Conservation (phyloP, 1,284 basidiomycete species). For the Irpex lacteus region DNA sequence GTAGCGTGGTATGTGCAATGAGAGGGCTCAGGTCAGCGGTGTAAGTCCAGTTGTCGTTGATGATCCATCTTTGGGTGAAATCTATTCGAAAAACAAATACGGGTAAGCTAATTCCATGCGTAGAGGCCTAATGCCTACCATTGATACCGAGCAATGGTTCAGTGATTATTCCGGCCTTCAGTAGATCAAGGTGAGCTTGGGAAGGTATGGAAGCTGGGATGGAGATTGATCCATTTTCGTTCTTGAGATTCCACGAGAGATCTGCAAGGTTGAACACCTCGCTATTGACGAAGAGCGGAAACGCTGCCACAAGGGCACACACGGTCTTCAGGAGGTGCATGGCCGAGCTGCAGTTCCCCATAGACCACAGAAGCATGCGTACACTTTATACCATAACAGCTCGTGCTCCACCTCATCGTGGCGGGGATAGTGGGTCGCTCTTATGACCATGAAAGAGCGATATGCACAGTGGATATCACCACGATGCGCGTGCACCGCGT, state of each 20-base stretch:
- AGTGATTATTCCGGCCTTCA: slow-evolving; percentile 49
- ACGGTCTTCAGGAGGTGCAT: not conserved
- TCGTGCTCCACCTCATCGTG: not conserved
- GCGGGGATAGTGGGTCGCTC: not conserved
- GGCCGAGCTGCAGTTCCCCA: not conserved
- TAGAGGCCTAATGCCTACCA: slow-evolving; percentile 30
- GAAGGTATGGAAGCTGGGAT: slow-evolving; percentile 53
- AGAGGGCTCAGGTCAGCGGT: slow-evolving; percentile 52
- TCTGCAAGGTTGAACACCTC: slow-evolving; percentile 42
- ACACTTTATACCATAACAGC: not conserved
- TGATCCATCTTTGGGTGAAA: slow-evolving; percentile 56
- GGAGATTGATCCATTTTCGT: slow-evolving; percentile 50
- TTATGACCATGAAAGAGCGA: not conserved
- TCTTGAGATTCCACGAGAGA: slow-evolving; percentile 51
- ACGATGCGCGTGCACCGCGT: not conserved
- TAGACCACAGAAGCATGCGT: not conserved
- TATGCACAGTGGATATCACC: not conserved
- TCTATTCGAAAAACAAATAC: slow-evolving; percentile 36
- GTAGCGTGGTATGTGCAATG: slow-evolving; percentile 19
- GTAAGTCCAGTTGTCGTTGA: slow-evolving; percentile 61
- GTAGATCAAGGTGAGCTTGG: slow-evolving; percentile 53
- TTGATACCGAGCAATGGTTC: slow-evolving; percentile 56
- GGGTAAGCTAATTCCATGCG: too few relatives aligned
- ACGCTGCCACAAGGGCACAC: slow-evolving; percentile 8
- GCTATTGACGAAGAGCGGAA: slow-evolving; percentile 22